Percentiles rank a stretch among this genome's conserved stretches.
These are phyloP conservation scores for Fusarium sp. DNA, from an alignment of 2,329 filamentous ascomycete species.

Conservation along the genomic window DNA sequence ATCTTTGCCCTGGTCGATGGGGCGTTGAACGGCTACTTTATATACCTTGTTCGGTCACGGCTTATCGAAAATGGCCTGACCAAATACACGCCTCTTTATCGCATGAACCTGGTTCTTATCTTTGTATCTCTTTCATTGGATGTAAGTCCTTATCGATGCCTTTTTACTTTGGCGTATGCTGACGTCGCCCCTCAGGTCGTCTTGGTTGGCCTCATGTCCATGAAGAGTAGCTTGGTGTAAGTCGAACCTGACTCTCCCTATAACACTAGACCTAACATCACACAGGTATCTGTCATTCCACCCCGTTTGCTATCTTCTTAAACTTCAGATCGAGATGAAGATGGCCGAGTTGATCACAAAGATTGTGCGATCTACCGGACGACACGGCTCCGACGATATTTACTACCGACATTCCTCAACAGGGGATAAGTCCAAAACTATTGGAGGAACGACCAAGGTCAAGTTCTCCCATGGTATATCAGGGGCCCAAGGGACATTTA, in stretches of 20 bases:
- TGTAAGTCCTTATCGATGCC: neutral
- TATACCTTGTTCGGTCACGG: constrained; percentile 57
- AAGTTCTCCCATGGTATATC: neutral
- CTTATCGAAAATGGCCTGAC: constrained; percentile 60
- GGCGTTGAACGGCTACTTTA: constrained; percentile 63
- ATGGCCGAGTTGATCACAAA: constrained; percentile 63
- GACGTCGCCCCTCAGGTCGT: constrained; percentile 19
- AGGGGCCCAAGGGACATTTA: neutral
- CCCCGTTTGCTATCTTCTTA: constrained; percentile 61
- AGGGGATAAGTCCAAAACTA: neutral
- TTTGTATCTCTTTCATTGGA: constrained; percentile 44
- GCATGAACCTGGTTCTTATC: constrained; percentile 45
- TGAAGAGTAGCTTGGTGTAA: constrained; percentile 44
- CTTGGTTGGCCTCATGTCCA: constrained; percentile 45
- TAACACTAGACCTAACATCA: neutral
- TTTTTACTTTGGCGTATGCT: rapidly evolving
- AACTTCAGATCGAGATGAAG: constrained; percentile 63
- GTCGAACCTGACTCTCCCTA: neutral
- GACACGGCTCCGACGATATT: constrained; percentile 1
- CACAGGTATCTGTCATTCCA: constrained; percentile 51
- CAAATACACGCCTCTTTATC: constrained; percentile 60
- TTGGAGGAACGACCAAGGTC: neutral
- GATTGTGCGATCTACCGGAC: constrained; percentile 29
- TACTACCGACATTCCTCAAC: constrained; percentile 21
- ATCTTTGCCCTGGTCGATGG: constrained; percentile 63